Evolutionary conservation across 805 yeast species (phyloP).

Genomic region (Pichia membranifaciens): DNA sequence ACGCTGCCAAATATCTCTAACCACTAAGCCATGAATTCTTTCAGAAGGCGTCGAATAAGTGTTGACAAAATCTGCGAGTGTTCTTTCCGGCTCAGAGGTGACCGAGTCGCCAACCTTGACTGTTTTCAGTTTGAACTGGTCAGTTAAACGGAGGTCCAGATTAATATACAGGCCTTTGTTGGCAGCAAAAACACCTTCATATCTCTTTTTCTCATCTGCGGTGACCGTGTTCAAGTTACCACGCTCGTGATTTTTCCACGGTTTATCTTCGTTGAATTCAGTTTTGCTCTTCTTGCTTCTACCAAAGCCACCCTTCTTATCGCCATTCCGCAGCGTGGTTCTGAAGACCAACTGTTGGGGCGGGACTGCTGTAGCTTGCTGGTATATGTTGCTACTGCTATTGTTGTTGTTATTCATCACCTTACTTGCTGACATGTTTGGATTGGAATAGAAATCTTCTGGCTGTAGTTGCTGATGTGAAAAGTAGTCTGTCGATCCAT

Average conservation of each 20-base stretch:
- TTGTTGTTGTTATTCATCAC: neutral
- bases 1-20: slow-evolving; percentile 73
- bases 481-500: neutral
- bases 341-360: slow-evolving; percentile 35
- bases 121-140: no score
- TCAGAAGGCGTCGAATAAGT: slow-evolving; percentile 9
- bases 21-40: slow-evolving; percentile 55
- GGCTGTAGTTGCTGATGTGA: neutral
- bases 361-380: neutral
- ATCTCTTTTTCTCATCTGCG: slow-evolving; percentile 73
- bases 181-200: slow-evolving; percentile 92
- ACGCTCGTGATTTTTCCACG: slow-evolving; percentile 84
- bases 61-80: slow-evolving; percentile 9
- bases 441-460: neutral
- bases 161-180: slow-evolving; percentile 61
- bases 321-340: slow-evolving; percentile 41
- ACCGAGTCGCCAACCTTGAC: neutral
- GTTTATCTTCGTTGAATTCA: slow-evolving; percentile 78
- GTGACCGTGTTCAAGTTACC: slow-evolving; percentile 14
- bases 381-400: neutral
- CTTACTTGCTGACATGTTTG: neutral
- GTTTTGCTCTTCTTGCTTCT: slow-evolving; percentile 31
- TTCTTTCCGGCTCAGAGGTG: neutral
- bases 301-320: slow-evolving; percentile 19
- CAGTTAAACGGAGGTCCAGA: slow-evolving; percentile 5